phyloP scores from a whole-genome alignment of 441 rosid genomes.

The Gossypium aridum region DNA sequence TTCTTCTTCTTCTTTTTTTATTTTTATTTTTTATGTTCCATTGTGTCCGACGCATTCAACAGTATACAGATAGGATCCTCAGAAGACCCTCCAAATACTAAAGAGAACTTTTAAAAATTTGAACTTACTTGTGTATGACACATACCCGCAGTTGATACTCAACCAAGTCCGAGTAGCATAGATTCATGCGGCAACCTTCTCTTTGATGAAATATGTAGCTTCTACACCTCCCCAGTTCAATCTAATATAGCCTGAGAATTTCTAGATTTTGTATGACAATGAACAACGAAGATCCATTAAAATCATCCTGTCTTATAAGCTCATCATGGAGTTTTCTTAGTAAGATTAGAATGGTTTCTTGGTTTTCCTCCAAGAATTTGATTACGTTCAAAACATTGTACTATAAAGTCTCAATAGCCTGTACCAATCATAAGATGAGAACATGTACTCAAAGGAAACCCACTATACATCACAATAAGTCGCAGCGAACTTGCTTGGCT shows the following conservation, averaged over 20 bases:
- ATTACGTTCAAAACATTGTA: background rate
- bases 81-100: no score
- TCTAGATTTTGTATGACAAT: background rate
- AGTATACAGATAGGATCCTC: no score
- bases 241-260: background rate
- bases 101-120: background rate
- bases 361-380: background rate
- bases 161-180: background rate
- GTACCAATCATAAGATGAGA: background rate
- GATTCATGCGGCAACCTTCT: background rate
- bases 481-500: background rate
- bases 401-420: background rate
- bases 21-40: no score
- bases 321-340: background rate
- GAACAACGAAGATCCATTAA: background rate
- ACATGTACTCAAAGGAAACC: background rate
- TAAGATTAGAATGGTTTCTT: background rate
- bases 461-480: background rate
- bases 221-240: background rate
- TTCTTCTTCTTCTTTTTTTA: no score
- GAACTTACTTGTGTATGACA: background rate
- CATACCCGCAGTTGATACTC: background rate
- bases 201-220: background rate
- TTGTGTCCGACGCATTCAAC: no score
- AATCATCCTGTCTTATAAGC: background rate